A percentile compares a stretch with the other conserved stretches of the same genome.
Conservation (phyloP, 495 filamentous ascomycete genomes). For the Paragyromitra xinjiangensis region DNA sequence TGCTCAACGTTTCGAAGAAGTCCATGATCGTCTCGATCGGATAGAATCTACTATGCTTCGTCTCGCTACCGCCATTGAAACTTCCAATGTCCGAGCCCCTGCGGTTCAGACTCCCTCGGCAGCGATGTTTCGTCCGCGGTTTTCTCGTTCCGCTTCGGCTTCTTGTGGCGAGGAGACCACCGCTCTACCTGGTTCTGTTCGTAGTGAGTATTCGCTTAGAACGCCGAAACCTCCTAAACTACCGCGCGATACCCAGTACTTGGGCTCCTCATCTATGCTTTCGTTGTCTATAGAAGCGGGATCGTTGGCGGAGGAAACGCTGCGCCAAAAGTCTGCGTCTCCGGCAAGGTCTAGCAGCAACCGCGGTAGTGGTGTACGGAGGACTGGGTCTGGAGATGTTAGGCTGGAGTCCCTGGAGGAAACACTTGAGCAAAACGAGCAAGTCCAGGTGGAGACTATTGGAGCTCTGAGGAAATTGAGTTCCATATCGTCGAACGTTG, state of each 20-base stretch:
- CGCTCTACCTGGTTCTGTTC: not conserved
- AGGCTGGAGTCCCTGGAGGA: slow-evolving; percentile 2
- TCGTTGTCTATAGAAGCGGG: slow-evolving; percentile 52
- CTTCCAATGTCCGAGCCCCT: slow-evolving; percentile 10
- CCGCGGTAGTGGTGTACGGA: not conserved
- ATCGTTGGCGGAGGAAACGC: slow-evolving; percentile 46
- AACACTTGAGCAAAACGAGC: slow-evolving; percentile 19
- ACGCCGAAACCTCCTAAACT: not conserved
- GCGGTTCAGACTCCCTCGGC: not conserved
- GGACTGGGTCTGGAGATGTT: not conserved
- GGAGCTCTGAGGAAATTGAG: slow-evolving; percentile 51
- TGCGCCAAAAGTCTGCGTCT: slow-evolving; percentile 38
- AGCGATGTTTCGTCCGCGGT: slow-evolving; percentile 6
- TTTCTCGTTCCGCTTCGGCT: not conserved
- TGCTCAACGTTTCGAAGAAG: slow-evolving; percentile 56
- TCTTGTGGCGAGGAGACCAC: not conserved
- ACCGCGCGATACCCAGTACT: slow-evolving; percentile 49
- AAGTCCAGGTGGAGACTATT: slow-evolving; percentile 49
- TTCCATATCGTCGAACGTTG: slow-evolving; percentile 49
- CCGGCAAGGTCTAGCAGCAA: not conserved
- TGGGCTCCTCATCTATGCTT: slow-evolving; percentile 51
- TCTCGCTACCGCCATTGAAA: slow-evolving; percentile 46
- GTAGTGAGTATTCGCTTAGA: slow-evolving; percentile 10
- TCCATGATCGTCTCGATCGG: slow-evolving; percentile 54
- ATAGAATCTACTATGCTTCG: slow-evolving; percentile 55